Evolutionary conservation across 495 filamentous ascomycete species (phyloP).

Genomic region (Lasiosphaeria ovina): DNA sequence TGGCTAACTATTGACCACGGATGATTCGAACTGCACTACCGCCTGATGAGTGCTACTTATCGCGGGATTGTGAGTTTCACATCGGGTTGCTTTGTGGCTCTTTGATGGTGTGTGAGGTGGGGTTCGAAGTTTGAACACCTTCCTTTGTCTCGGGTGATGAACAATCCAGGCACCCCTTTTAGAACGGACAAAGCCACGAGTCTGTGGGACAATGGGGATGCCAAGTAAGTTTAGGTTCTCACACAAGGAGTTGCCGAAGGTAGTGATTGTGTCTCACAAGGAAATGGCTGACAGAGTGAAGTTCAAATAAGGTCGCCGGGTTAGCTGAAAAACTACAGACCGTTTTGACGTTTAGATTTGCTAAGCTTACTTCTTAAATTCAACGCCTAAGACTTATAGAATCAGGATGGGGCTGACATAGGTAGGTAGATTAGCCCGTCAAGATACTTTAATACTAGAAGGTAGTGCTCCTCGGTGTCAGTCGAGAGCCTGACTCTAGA

Average conservation of each 20-base stretch:
- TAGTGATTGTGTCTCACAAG: not conserved
- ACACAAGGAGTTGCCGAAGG: not conserved
- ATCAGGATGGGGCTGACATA: not conserved
- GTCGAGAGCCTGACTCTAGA: not conserved
- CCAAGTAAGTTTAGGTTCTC: not conserved
- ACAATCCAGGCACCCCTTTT: not conserved
- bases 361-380: not conserved
- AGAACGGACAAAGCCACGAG: not conserved
- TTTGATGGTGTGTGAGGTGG: not conserved
- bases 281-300: not conserved
- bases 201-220: not conserved
- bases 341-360: not conserved
- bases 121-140: not conserved
- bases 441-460: not conserved
- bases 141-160: not conserved
- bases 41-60: too few species aligned
- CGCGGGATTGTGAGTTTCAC: not conserved
- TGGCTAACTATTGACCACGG: not conserved
- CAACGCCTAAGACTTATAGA: not conserved
- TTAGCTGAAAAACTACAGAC: not conserved
- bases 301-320: not conserved
- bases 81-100: not conserved
- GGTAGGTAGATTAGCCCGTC: not conserved
- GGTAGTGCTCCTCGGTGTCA: not conserved
- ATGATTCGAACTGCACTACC: not conserved